Conservation (phyloP, 1,284 basidiomycete genomes). For the Phaffia rhodozyma region DNA sequence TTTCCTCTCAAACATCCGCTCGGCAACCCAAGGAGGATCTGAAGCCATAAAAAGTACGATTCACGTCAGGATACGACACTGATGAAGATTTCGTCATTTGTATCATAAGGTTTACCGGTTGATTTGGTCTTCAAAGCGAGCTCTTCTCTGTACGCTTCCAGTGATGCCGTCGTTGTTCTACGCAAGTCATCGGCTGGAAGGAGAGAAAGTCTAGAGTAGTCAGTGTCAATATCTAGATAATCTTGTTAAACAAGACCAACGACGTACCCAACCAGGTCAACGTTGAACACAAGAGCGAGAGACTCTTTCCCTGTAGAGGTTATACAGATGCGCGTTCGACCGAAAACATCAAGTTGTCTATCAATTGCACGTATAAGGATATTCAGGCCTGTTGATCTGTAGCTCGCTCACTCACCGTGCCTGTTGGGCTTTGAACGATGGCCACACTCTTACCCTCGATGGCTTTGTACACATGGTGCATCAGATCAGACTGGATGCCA, state of each 20-base stretch:
- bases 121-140: conserved; percentile 54
- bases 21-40: conserved; percentile 70
- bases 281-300: conserved; percentile 68
- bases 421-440: conserved; percentile 74
- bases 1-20: conserved; percentile 56
- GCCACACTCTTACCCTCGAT: conserved; percentile 64
- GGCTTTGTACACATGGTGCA: conserved; percentile 70
- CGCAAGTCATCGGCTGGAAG: conserved; percentile 1
- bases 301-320: conserved; percentile 51
- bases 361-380: too few relatives aligned
- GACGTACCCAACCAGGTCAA: conserved; percentile 54
- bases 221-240: neutral
- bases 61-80: neutral
- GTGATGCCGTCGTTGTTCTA: neutral
- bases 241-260: neutral
- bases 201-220: neutral
- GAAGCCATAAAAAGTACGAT: conserved; percentile 10
- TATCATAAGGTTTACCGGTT: conserved; percentile 28
- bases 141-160: conserved; percentile 42
- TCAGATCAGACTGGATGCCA: conserved; percentile 73
- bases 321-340: neutral
- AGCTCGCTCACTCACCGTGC: conserved; percentile 45
- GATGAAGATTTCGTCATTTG: conserved; percentile 19
- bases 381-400: too few relatives aligned
- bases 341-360: too few relatives aligned